A percentile compares a stretch with the other conserved stretches of the same genome.
Conservation (phyloP, 225 moss, liverwort and hornwort genomes). For the Anthoceros angustus region DNA sequence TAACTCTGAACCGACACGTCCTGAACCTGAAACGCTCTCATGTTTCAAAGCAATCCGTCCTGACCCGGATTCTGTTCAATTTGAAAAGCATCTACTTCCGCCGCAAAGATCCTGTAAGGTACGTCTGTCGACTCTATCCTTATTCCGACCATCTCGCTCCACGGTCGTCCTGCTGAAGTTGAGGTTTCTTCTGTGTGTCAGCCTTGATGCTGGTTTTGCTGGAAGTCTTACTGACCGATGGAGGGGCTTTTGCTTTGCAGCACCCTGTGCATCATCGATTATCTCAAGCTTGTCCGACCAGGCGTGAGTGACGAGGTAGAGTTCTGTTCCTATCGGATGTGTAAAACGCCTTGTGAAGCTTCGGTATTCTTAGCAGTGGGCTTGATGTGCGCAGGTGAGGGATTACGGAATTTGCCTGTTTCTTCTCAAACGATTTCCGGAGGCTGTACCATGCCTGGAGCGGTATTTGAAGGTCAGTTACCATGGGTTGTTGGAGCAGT, state of each 20-base stretch:
- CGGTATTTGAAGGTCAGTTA: slow-evolving; percentile 34
- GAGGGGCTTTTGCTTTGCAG: slow-evolving; percentile 18
- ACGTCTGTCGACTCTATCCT: neutral
- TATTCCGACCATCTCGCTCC: neutral
- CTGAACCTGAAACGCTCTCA: slow-evolving; percentile 36
- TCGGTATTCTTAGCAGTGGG: slow-evolving; percentile 11
- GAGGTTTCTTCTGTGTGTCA: neutral
- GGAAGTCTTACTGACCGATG: too few species aligned
- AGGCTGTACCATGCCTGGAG: slow-evolving; percentile 48
- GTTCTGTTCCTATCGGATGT: neutral
- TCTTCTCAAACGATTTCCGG: slow-evolving; percentile 44
- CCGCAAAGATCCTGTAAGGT: slow-evolving; percentile 53
- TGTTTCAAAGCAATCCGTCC: slow-evolving; percentile 40
- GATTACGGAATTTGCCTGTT: slow-evolving; percentile 47
- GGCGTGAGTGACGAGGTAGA: slow-evolving; percentile 51
- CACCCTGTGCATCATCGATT: slow-evolving; percentile 51
- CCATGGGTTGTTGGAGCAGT: neutral
- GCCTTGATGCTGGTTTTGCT: too few species aligned
- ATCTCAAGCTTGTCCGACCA: slow-evolving; percentile 48
- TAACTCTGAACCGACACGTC: slow-evolving; percentile 42
- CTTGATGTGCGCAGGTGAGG: slow-evolving; percentile 22
- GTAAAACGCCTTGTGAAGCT: neutral
- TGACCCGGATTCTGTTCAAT: slow-evolving; percentile 48
- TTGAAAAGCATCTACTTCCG: slow-evolving; percentile 46
- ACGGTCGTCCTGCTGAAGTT: neutral